These are phyloP conservation scores for Neonectria faginata DNA, from an alignment of 2,329 filamentous ascomycete genomes.

Conservation along the genomic window DNA sequence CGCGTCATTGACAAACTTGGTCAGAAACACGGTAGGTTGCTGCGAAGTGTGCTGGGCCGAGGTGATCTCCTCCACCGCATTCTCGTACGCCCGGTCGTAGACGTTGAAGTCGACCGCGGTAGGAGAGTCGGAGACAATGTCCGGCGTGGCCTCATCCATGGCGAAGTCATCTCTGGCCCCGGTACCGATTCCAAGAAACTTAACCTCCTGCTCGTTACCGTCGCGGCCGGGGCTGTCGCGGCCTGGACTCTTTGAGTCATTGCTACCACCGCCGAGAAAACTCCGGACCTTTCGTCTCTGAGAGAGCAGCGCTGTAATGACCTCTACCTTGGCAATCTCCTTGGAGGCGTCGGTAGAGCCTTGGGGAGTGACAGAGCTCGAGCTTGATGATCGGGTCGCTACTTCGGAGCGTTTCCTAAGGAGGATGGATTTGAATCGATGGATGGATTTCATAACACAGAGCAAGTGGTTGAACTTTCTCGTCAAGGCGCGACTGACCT, in stretches of 20 bases:
- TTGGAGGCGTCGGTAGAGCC: constrained; percentile 41
- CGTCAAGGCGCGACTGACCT: constrained; percentile 92
- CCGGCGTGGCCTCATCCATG: constrained; percentile 52
- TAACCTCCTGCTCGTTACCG: constrained; percentile 68
- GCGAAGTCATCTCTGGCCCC: constrained; percentile 64
- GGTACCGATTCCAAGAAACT: constrained; percentile 82
- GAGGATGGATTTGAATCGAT: constrained; percentile 86
- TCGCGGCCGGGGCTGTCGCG: constrained; percentile 71
- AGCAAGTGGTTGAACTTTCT: constrained; percentile 88
- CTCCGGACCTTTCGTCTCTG: constrained; percentile 58
- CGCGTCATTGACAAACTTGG: constrained; percentile 60
- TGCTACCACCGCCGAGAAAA: constrained; percentile 54
- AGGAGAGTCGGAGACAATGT: constrained; percentile 84
- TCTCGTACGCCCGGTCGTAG: constrained; percentile 87
- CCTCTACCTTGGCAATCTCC: constrained; percentile 56
- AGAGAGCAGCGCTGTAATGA: constrained; percentile 62
- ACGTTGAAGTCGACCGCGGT: constrained; percentile 86
- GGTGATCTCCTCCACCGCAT: constrained; percentile 79
- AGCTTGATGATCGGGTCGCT: constrained; percentile 20
- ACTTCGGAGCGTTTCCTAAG: constrained; percentile 38
- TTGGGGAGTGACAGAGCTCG: constrained; percentile 23
- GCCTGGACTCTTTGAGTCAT: constrained; percentile 58
- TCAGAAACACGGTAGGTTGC: constrained; percentile 61
- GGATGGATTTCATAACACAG: constrained; percentile 91
- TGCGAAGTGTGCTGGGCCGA: constrained; percentile 52